Percentiles rank a stretch among this genome's conserved stretches.
Evolutionary conservation across 306 rosid species (phyloP).

Genomic region (Malus sylvestris): DNA sequence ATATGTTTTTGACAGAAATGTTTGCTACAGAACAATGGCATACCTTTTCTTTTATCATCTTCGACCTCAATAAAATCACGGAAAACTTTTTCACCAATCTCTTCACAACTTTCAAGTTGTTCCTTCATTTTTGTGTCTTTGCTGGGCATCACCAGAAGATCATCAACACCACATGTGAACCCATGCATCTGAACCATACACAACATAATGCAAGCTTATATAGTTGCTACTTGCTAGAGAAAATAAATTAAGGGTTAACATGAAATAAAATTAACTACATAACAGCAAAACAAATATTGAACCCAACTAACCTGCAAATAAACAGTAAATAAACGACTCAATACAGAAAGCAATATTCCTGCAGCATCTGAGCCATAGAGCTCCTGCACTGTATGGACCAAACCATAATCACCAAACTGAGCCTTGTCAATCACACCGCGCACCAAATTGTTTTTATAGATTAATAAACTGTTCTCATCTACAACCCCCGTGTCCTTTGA

Average conservation of each 20-base stretch:
- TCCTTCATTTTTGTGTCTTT: slow-evolving; percentile 64
- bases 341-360: slow-evolving; percentile 75
- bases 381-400: slow-evolving; percentile 86
- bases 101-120: slow-evolving; percentile 68
- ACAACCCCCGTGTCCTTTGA: slow-evolving; percentile 32
- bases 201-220: slow-evolving; percentile 6
- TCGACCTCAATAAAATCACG: slow-evolving; percentile 51
- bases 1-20: background rate
- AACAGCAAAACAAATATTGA: background rate
- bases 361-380: slow-evolving; percentile 77
- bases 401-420: slow-evolving; percentile 91
- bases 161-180: slow-evolving; percentile 90
- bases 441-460: slow-evolving; percentile 72
- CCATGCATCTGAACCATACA: slow-evolving; percentile 64
- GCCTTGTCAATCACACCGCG: slow-evolving; percentile 92
- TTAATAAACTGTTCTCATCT: slow-evolving; percentile 70
- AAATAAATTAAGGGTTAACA: background rate
- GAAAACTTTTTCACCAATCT: slow-evolving; percentile 74
- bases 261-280: background rate
- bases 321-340: slow-evolving; percentile 79
- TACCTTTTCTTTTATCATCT: slow-evolving; percentile 57
- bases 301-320: slow-evolving; percentile 62
- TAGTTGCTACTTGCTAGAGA: background rate
- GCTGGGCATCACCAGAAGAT: slow-evolving; percentile 56
- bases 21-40: background rate